phyloP scores from a whole-genome alignment of 768 basidiomycete genomes.

The Phylloporus scabripes region DNA sequence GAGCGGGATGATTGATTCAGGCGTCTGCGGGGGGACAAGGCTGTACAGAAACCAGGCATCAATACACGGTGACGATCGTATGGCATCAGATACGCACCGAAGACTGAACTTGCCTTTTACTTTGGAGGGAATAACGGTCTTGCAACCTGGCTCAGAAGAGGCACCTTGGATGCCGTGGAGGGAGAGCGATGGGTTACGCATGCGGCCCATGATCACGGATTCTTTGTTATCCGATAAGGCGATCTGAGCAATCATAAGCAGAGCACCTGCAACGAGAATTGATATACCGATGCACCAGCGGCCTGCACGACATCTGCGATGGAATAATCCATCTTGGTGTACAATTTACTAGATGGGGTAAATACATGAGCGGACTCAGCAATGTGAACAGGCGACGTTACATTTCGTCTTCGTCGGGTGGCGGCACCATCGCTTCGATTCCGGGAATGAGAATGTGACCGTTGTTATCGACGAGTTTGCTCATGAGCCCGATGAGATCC shows the following conservation, averaged over 20 bases:
- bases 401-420: constrained; percentile 69
- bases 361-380: not conserved
- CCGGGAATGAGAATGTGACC: constrained; percentile 90
- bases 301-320: constrained; percentile 68
- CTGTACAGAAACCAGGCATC: constrained; percentile 27
- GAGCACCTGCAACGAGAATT: not conserved
- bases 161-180: constrained; percentile 96
- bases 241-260: constrained; percentile 31
- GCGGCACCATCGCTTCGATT: constrained; percentile 76
- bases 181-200: constrained; percentile 85
- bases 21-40: constrained; percentile 83
- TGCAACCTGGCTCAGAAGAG: constrained; percentile 74
- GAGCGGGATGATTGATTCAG: constrained; percentile 64
- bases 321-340: constrained; percentile 68
- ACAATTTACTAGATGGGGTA: constrained; percentile 47
- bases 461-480: constrained; percentile 70
- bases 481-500: constrained; percentile 78
- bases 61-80: not conserved
- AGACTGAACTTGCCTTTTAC: constrained; percentile 93
- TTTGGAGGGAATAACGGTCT: constrained; percentile 93
- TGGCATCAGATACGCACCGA: constrained; percentile 44
- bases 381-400: constrained; percentile 25
- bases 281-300: constrained; percentile 54
- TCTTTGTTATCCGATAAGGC: constrained; percentile 76
- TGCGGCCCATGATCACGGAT: constrained; percentile 82